These are phyloP conservation scores for Ceratocystis ficicola DNA, from an alignment of 2,329 filamentous ascomycete species.

Conservation along the genomic window DNA sequence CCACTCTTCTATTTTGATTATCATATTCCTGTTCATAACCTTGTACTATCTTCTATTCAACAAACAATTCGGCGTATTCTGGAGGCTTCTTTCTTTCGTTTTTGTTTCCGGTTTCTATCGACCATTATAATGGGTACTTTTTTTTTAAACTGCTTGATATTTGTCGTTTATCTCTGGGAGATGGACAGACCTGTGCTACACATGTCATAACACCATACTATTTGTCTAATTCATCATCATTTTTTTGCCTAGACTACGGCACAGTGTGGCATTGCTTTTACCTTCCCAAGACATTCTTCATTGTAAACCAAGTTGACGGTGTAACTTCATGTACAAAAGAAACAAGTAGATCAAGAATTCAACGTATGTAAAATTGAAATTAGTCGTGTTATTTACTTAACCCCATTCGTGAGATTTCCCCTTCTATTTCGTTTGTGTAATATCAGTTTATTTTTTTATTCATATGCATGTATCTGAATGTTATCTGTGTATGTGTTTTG, in stretches of 20 bases:
- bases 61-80: background rate
- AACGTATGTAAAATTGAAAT: no score
- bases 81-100: background rate
- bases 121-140: background rate
- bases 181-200: background rate
- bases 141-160: background rate
- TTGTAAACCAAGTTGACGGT: no score
- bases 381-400: no score
- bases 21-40: background rate
- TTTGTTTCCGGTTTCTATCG: background rate
- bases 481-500: background rate
- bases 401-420: no score
- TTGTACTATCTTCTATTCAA: slow-evolving; percentile 12
- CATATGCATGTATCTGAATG: background rate
- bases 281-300: no score
- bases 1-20: background rate
- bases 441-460: background rate
- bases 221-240: background rate
- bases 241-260: background rate
- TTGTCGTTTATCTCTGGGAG: slow-evolving; percentile 1
- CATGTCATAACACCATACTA: background rate
- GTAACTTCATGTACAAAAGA: no score
- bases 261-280: no score
- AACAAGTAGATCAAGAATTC: no score
- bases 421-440: no score